Conservation (phyloP, 345 rosid genomes). For the Litchi chinensis region DNA sequence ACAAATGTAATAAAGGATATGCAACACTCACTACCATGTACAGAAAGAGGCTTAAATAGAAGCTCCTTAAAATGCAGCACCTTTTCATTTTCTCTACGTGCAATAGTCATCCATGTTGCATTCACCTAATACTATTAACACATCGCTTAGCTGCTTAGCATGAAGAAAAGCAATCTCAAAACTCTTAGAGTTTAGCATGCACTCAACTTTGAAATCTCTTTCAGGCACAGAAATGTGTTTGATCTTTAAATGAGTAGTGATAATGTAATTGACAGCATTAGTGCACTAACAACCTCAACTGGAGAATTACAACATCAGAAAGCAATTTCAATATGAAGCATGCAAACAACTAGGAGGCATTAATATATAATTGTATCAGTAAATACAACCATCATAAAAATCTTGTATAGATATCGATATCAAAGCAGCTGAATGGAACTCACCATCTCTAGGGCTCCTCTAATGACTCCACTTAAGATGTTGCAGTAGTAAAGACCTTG, state of each 20-base stretch:
- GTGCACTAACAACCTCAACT: not conserved
- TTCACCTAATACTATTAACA: not conserved
- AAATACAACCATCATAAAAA: not conserved
- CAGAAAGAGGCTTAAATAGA: not conserved
- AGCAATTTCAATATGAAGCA: not conserved
- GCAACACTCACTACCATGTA: not conserved
- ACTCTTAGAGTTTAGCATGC: not conserved
- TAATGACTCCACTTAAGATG: constrained; percentile 81
- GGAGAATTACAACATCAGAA: not conserved
- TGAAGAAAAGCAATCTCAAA: not conserved
- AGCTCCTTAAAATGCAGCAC: not conserved
- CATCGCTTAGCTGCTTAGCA: not conserved
- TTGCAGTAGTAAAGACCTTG: constrained; percentile 94
- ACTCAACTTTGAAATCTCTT: not conserved
- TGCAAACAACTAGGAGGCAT: not conserved
- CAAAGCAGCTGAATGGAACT: constrained; percentile 17
- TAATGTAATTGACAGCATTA: not conserved
- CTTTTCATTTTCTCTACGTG: not conserved
- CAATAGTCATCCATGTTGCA: not conserved
- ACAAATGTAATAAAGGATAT: not conserved
- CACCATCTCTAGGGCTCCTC: constrained; percentile 96
- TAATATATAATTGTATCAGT: not conserved
- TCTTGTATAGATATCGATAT: no score
- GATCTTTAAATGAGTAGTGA: not conserved
- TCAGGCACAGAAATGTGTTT: not conserved